Evolutionary conservation across 169 alveolate species (phyloP).

Genomic region (Ichthyophthirius multifiliis): DNA sequence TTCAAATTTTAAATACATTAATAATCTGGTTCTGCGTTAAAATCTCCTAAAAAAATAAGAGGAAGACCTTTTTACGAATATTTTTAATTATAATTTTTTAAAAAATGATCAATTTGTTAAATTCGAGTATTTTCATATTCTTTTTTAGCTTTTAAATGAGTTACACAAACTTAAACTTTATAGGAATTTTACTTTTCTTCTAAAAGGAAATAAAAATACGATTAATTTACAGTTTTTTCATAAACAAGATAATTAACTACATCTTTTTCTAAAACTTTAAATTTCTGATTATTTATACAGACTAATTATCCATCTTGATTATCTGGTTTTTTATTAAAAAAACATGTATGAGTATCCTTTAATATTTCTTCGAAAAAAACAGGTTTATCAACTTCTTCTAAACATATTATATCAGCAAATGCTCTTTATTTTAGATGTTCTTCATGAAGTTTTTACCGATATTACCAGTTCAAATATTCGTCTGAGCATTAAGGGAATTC

Average conservation of each 20-base stretch:
- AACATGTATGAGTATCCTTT: not conserved
- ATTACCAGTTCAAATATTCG: not conserved
- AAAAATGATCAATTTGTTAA: conserved; percentile 18
- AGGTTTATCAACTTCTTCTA: conserved; percentile 10
- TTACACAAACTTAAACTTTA: not conserved
- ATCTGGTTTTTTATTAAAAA: not conserved
- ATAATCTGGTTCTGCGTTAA: conserved; percentile 20
- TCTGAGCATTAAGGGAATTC: not conserved
- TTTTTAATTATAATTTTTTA: conserved; percentile 21
- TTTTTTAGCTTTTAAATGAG: conserved; percentile 11
- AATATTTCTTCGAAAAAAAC: not conserved
- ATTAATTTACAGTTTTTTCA: conserved; percentile 37
- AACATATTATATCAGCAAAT: not conserved
- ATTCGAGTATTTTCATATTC: conserved; percentile 29
- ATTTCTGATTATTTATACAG: not conserved
- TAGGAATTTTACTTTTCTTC: conserved; percentile 37
- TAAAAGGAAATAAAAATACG: conserved; percentile 36
- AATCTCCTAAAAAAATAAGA: conserved; percentile 19
- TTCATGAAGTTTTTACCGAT: not conserved
- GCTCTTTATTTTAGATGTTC: not conserved
- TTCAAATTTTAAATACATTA: not conserved
- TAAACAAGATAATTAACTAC: not conserved
- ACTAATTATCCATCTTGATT: not conserved
- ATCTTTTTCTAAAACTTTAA: not conserved
- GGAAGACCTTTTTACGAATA: not conserved